Base-by-base conservation (phyloP, 495 filamentous ascomycete species). In the Penicillium dipodomyicola region DNA sequence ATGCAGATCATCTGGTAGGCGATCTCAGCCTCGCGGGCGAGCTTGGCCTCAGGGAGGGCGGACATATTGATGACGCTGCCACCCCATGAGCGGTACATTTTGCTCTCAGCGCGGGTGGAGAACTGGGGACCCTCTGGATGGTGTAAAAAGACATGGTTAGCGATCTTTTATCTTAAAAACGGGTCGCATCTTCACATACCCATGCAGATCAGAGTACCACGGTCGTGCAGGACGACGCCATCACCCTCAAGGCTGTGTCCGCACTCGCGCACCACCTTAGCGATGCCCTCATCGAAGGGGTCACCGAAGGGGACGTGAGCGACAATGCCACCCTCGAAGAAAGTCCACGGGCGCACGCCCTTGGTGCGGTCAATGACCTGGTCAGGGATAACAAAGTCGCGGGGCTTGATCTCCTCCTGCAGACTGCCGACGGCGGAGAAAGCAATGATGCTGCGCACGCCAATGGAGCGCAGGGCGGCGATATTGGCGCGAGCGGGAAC, bases 1-100 rank as follows among this genome's bases (percentile, higher is more conserved):
- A 99, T 99, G 80, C 93, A 97, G 62, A 99, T 93, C 84, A 97
- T 93, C 76, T 93, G 90, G 67, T 96, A 97, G 15, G 87, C 88
- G 60, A 99, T 87, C 77, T 99, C 95, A 5, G 95, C 95, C 78
- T 99, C 94, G 32, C 89, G 82, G 27, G 94, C 94, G 12, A 99
- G 84, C 78, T 97, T 97, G 32, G 93, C 87, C 77, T 99, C 94
- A 23, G 94, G 94, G n/a, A 97, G 81, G 22, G 87, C 85, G 50
- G 88, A 92, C 94, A 99, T 99, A 80, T 97, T 97, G 78, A 99
- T 96, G 3, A 96, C 87, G 58, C 79, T 85, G 45, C 91, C 91
- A 68, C 91, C 91, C 87, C 90, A 95, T 47, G 84, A 79, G 56
- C 95, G 91, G 82, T 99, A 99, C 71, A 97, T 80, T 68, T 95